Evolutionary conservation across 148 eudicot genomes (phyloP).

Genomic region (Rhododendron vialii): DNA sequence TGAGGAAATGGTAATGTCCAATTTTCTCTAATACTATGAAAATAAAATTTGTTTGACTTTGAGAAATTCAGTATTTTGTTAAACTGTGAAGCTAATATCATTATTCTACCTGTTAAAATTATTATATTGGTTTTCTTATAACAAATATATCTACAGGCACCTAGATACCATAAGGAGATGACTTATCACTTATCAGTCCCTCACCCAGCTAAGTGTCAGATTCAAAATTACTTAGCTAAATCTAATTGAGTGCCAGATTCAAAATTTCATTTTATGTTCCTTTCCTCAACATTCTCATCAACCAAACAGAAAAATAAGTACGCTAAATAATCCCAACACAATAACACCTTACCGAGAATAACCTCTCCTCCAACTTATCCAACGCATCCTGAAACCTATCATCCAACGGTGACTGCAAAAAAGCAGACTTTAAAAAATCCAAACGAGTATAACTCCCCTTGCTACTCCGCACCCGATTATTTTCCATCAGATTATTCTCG

Average conservation of each 20-base stretch:
- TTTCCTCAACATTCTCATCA: neutral
- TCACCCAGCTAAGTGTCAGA: neutral
- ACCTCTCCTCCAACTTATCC: conserved; percentile 48
- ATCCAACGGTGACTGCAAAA: conserved; percentile 32
- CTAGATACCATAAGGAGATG: neutral
- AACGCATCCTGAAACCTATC: conserved; percentile 35
- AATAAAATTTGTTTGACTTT: neutral
- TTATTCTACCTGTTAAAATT: neutral
- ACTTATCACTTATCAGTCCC: neutral
- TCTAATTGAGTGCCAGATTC: neutral
- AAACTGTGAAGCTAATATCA: neutral
- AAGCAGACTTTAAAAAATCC: conserved; percentile 31
- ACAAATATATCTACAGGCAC: neutral
- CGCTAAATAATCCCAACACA: neutral
- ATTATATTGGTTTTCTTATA: neutral
- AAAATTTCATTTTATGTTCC: neutral
- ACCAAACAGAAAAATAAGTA: neutral
- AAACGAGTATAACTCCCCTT: neutral
- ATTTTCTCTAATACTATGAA: neutral
- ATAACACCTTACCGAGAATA: conserved; percentile 37
- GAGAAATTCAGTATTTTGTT: neutral
- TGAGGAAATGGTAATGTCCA: neutral
- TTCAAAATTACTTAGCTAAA: neutral
- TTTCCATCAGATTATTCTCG: conserved; percentile 5
- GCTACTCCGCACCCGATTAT: neutral